A percentile compares a stretch with the other conserved stretches of the same genome.
Evolutionary conservation across 495 filamentous ascomycete genomes (phyloP).

Genomic region (Penicillium fimorum): DNA sequence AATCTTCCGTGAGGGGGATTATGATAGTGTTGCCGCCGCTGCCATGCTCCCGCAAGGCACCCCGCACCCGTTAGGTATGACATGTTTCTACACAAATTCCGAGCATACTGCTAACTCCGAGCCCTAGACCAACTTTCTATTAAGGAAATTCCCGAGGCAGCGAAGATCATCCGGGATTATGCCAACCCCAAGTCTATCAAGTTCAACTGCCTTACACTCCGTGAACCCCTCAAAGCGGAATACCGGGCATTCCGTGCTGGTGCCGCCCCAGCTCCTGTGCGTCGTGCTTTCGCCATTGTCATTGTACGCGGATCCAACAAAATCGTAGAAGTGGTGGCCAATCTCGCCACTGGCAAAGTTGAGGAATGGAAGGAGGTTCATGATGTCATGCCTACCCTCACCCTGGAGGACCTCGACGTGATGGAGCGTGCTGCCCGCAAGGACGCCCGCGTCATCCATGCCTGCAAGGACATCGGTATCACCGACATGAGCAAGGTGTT

Average conservation of each 20-base stretch:
- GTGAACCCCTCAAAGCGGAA: slow-evolving; percentile 75
- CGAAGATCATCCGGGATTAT: slow-evolving; percentile 35
- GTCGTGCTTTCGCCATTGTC: slow-evolving; percentile 37
- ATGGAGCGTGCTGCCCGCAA: slow-evolving; percentile 72
- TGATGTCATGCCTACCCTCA: slow-evolving; percentile 81
- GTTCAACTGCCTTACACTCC: slow-evolving; percentile 83
- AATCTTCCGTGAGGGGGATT: slow-evolving; percentile 37
- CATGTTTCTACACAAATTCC: background rate
- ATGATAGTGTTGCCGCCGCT: slow-evolving; percentile 34
- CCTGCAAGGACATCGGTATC: slow-evolving; percentile 79
- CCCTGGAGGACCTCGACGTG: slow-evolving; percentile 82
- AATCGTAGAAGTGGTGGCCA: slow-evolving; percentile 75
- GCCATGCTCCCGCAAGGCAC: slow-evolving; percentile 30
- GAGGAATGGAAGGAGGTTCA: slow-evolving; percentile 66
- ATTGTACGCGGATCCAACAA: slow-evolving; percentile 27
- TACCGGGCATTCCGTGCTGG: slow-evolving; percentile 71
- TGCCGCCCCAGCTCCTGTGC: slow-evolving; percentile 40
- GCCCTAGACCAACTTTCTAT: slow-evolving; percentile 33
- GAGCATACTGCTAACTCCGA: background rate
- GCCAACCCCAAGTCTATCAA: slow-evolving; percentile 46
- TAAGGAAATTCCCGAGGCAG: slow-evolving; percentile 33
- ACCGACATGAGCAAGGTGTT: slow-evolving; percentile 85
- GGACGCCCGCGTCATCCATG: slow-evolving; percentile 81
- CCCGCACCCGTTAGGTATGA: slow-evolving; percentile 34
- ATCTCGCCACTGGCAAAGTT: slow-evolving; percentile 66